Evolutionary conservation across 441 rosid genomes (phyloP).

Genomic region (Hypseocharis bilobata): DNA sequence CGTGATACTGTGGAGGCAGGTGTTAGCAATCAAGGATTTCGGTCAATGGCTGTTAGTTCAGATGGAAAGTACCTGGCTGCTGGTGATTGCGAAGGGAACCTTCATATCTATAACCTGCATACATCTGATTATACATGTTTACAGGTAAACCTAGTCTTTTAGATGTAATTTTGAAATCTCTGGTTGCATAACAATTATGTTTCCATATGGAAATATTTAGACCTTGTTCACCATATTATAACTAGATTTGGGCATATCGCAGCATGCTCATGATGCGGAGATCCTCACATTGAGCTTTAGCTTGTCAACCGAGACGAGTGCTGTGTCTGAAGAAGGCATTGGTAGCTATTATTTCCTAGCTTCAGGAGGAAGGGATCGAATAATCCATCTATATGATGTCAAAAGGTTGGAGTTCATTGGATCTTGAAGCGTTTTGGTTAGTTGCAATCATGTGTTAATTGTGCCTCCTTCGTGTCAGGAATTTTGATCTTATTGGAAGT

Average conservation of each 20-base stretch:
- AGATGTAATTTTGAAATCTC: slow-evolving; percentile 12
- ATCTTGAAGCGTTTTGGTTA: slow-evolving; percentile 22
- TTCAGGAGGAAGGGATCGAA: slow-evolving; percentile 65
- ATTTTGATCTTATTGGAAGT: slow-evolving; percentile 56
- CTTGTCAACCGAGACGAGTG: slow-evolving; percentile 31
- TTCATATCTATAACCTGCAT: slow-evolving; percentile 63
- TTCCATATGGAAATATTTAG: not conserved
- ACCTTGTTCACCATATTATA: not conserved
- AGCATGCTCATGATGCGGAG: slow-evolving; percentile 71
- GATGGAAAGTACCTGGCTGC: slow-evolving; percentile 78
- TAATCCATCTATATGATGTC: slow-evolving; percentile 63
- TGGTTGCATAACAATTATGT: not conserved
- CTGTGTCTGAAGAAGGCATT: slow-evolving; percentile 28
- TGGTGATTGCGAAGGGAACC: slow-evolving; percentile 77
- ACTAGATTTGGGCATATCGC: slow-evolving; percentile 17
- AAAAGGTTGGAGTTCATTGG: slow-evolving; percentile 40
- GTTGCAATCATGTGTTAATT: slow-evolving; percentile 20
- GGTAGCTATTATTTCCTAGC: slow-evolving; percentile 52
- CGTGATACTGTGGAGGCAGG: slow-evolving; percentile 48
- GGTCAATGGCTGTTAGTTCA: slow-evolving; percentile 63
- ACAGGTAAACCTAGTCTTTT: slow-evolving; percentile 33
- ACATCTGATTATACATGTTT: slow-evolving; percentile 54
- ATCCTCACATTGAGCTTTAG: slow-evolving; percentile 74
- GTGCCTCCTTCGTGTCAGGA: slow-evolving; percentile 39
- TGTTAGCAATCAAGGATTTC: slow-evolving; percentile 50